phyloP scores from a whole-genome alignment of 2,329 filamentous ascomycete species.

The Penicillium sp. region DNA sequence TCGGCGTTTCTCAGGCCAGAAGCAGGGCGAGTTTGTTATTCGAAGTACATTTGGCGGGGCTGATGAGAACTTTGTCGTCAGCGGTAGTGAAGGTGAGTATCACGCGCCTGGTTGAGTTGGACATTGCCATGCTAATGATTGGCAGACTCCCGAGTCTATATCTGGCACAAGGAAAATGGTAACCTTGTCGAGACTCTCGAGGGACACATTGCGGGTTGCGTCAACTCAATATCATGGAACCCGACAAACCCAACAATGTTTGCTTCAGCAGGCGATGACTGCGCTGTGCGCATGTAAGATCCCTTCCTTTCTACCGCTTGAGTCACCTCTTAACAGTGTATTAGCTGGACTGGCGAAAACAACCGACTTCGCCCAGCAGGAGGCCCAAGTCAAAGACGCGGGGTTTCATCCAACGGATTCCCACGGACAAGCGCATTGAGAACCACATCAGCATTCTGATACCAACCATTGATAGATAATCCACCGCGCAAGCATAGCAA shows the following conservation, averaged over 20 bases:
- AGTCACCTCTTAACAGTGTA: background rate
- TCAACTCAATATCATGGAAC: constrained; percentile 88
- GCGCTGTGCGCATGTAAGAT: constrained; percentile 76
- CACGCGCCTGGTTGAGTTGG: background rate
- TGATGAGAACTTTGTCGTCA: constrained; percentile 84
- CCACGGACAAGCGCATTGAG: constrained; percentile 42
- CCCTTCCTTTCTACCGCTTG: background rate
- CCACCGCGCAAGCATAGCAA: background rate
- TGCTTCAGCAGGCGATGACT: constrained; percentile 86
- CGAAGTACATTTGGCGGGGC: constrained; percentile 82
- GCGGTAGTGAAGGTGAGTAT: constrained; percentile 76
- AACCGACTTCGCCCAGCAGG: constrained; percentile 25
- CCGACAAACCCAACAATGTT: constrained; percentile 77
- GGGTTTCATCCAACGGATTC: constrained; percentile 32
- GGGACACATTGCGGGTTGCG: constrained; percentile 68
- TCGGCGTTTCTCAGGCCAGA: constrained; percentile 70
- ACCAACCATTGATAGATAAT: background rate
- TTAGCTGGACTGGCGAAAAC: constrained; percentile 36
- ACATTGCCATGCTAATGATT: constrained; percentile 18
- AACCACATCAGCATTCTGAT: constrained; percentile 35
- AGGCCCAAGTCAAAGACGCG: constrained; percentile 25
- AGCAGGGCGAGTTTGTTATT: constrained; percentile 72
- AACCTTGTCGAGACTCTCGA: constrained; percentile 68
- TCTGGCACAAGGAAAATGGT: constrained; percentile 87
- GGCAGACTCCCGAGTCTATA: constrained; percentile 65